These are phyloP conservation scores for Aspergillaceae sp. DNA, from an alignment of 2,329 filamentous ascomycete species.

Conservation along the genomic window DNA sequence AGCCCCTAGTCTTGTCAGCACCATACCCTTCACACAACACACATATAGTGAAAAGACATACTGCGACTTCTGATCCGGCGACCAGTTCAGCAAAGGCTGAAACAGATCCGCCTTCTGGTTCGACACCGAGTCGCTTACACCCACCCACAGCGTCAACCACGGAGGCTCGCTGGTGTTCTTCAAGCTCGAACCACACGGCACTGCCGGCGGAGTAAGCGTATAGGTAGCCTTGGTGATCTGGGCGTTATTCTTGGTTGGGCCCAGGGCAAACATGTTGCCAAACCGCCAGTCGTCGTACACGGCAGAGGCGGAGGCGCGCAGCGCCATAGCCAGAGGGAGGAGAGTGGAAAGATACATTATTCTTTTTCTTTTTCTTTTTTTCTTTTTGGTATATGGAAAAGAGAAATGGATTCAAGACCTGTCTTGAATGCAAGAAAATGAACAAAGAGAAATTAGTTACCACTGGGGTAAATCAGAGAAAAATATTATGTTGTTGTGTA, in stretches of 20 bases:
- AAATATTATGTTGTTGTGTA: not conserved
- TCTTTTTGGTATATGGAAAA: no score
- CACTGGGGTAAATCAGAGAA: not conserved
- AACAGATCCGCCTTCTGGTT: constrained; percentile 2
- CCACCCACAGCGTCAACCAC: constrained; percentile 6
- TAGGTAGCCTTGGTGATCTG: constrained; percentile 7
- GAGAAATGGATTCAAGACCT: not conserved
- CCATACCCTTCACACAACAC: not conserved
- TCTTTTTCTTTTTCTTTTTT: no score
- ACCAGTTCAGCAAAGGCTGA: constrained; percentile 7
- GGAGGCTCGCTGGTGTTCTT: not conserved
- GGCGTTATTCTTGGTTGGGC: constrained; percentile 1
- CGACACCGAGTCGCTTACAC: constrained; percentile 3
- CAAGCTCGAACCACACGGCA: constrained; percentile 1
- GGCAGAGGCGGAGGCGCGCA: constrained; percentile 1
- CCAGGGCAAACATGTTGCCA: constrained; percentile 4
- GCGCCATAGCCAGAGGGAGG: constrained; percentile 3
- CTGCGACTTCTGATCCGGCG: constrained; percentile 6
- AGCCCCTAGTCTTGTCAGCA: not conserved
- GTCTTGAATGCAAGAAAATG: not conserved
- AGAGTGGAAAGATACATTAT: not conserved
- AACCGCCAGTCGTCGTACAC: constrained; percentile 6
- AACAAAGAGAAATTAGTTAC: not conserved
- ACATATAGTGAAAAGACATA: not conserved
- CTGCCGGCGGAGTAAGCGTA: constrained; percentile 1